Evolutionary conservation across 768 basidiomycete genomes (phyloP).

Genomic region (Galerina marginata): DNA sequence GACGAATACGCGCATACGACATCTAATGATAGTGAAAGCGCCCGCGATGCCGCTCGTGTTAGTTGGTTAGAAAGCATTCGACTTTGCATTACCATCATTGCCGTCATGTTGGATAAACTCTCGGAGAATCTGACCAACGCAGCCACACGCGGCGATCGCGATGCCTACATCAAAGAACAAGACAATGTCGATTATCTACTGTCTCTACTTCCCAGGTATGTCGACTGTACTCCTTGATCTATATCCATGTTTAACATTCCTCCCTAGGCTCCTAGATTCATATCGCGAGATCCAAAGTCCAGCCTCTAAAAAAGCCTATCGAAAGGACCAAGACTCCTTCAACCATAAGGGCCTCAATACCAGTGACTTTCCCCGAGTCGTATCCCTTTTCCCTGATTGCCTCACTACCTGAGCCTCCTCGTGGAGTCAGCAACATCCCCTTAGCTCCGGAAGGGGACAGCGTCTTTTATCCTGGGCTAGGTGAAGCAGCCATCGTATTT

Average conservation of each 20-base stretch:
- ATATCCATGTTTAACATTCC: not conserved
- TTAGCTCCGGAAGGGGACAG: constrained; percentile 50
- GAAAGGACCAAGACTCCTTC: constrained; percentile 67
- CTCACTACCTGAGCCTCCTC: constrained; percentile 60
- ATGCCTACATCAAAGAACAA: constrained; percentile 77
- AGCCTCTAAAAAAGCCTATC: constrained; percentile 68
- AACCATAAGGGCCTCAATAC: constrained; percentile 61
- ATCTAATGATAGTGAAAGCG: constrained; percentile 67
- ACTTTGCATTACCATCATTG: constrained; percentile 88
- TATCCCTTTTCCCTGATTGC: constrained; percentile 90
- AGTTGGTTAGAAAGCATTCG: constrained; percentile 90
- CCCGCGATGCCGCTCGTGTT: constrained; percentile 76
- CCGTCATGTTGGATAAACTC: constrained; percentile 88
- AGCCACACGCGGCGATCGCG: constrained; percentile 61
- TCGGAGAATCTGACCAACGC: constrained; percentile 81
- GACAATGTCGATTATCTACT: constrained; percentile 90
- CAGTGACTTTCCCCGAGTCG: constrained; percentile 90
- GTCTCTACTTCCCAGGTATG: constrained; percentile 80
- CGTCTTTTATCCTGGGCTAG: constrained; percentile 75
- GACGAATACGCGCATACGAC: constrained; percentile 77
- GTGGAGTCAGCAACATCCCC: constrained; percentile 45
- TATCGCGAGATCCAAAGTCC: constrained; percentile 83
- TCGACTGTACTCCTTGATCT: constrained; percentile 1
- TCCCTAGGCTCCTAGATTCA: constrained; percentile 77
- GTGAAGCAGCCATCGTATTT: constrained; percentile 87